A percentile compares a stretch with the other conserved stretches of the same genome.
These are phyloP conservation scores for Chrysanthemum lavandulifolium DNA, from an alignment of 129 eudicot species.

Conservation along the genomic window DNA sequence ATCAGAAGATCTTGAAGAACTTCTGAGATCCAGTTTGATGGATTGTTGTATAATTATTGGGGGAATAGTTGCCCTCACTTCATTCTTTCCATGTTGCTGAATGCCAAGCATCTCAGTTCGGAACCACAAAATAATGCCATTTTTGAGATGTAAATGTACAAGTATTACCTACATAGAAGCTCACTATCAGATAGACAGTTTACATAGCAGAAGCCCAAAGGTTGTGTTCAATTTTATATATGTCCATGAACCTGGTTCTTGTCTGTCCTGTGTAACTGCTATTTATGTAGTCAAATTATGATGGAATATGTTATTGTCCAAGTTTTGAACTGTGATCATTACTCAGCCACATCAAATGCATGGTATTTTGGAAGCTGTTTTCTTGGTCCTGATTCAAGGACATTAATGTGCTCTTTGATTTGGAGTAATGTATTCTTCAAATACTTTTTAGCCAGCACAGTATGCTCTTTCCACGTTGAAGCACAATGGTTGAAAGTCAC, in stretches of 20 bases:
- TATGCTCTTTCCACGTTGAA: neutral
- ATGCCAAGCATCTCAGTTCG: conserved; percentile 28
- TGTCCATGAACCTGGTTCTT: neutral
- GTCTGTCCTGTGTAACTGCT: neutral
- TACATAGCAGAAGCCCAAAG: conserved; percentile 2
- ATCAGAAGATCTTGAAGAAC: conserved; percentile 74
- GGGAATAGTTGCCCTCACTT: conserved; percentile 8
- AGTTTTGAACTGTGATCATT: neutral
- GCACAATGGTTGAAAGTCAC: neutral
- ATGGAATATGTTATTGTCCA: conserved; percentile 9
- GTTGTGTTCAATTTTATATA: neutral
- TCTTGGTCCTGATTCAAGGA: conserved; percentile 2
- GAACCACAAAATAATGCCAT: conserved; percentile 37
- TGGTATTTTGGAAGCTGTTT: neutral
- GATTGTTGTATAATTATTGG: conserved; percentile 38
- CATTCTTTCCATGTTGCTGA: conserved; percentile 30
- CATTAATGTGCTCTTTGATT: neutral
- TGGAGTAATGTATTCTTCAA: neutral
- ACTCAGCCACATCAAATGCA: neutral
- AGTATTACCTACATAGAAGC: conserved; percentile 16
- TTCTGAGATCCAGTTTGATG: conserved; percentile 35
- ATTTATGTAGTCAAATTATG: conserved; percentile 2
- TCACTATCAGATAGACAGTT: neutral
- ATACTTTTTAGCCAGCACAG: neutral
- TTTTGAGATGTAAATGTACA: conserved; percentile 32